Evolutionary conservation across 139 green algal species (phyloP), one percentile per base, ranked within the genome.

Genomic region (Chlorella sp.): DNA sequence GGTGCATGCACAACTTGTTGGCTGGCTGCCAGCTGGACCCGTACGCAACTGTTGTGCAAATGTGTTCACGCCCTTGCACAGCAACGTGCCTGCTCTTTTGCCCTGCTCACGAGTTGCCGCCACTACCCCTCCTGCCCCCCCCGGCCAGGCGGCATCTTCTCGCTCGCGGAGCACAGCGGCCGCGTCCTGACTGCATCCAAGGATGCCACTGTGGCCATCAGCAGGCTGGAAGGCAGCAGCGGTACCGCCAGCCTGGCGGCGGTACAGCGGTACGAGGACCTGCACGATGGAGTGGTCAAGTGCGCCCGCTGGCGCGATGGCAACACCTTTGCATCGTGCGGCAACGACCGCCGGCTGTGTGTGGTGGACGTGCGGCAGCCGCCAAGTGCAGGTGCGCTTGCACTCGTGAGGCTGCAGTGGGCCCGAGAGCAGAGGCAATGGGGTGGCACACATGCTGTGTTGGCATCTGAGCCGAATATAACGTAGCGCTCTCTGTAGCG

Each of bases 201-300:
- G 40, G 87, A 90, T 43, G 36, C 72, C 43, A 90, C 36, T 5
- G 72, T 90, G 44, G 81, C 46, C 4, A 32, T 89, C 8, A 86
- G 44, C 36, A 38, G 9, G 22, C 34, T 89, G 54, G 17, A 22
- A 32, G 67, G 32, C 24, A 41, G 38, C 76, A n/a, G 46, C 74
- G n/a, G 11, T n/a, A 73, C 58, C n/a, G 65, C 67, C 48, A 65
- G 44, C 70, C 51, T 89, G 58, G 20, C 56, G n/a, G 22, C 75
- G 9, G 28, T 80, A 17, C 84, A 67, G 46, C 68, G 62, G 1
- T 90, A 84, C 44, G 78, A 80, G 0, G 73, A 76, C 20, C 68
- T 84, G n/a, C 87, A 90, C 34, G 87, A 77, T 0, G 76, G 77
- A 0, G 87, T 90, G 24, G 87, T 90, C 34, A 90, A 90, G 82